phyloP scores from a whole-genome alignment of 768 basidiomycete genomes.

The button mushroom (Agaricus bisporus) region DNA sequence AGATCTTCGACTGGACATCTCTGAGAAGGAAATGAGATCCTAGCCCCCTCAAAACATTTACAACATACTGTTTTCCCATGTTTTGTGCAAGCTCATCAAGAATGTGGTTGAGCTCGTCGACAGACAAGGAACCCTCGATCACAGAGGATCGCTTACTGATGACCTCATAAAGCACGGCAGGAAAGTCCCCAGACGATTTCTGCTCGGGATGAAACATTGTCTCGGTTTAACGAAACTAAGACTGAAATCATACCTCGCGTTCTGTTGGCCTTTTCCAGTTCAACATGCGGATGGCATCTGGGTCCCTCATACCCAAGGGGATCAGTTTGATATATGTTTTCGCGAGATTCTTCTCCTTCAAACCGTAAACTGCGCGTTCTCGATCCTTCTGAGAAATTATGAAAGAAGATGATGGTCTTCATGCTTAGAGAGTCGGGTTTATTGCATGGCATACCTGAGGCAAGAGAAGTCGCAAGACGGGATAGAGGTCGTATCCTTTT shows the following conservation, averaged over 20 bases:
- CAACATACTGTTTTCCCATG: conserved; percentile 69
- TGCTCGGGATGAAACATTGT: conserved; percentile 20
- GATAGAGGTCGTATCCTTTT: conserved; percentile 86
- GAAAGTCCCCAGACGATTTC: conserved; percentile 82
- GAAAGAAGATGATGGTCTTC: background rate
- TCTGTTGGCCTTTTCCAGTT: conserved; percentile 89
- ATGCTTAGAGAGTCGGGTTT: background rate
- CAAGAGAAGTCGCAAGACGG: conserved; percentile 80
- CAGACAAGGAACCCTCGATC: conserved; percentile 62
- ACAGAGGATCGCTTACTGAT: conserved; percentile 80
- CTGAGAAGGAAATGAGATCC: conserved; percentile 31
- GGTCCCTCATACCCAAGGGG: conserved; percentile 72
- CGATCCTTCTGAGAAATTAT: conserved; percentile 70
- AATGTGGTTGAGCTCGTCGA: conserved; percentile 79
- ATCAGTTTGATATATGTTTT: conserved; percentile 90
- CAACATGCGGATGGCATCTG: conserved; percentile 73
- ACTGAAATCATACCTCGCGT: conserved; percentile 42
- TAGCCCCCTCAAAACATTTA: background rate
- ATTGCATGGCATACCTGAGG: conserved; percentile 60
- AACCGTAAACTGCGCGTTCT: conserved; percentile 85
- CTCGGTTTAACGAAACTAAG: background rate
- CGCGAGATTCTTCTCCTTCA: conserved; percentile 93
- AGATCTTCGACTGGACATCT: conserved; percentile 65
- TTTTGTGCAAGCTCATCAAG: conserved; percentile 73
- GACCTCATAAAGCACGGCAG: conserved; percentile 81